Evolutionary conservation across 164 flowering plant species (phyloP).

Genomic region (Nymphaea thermarum): DNA sequence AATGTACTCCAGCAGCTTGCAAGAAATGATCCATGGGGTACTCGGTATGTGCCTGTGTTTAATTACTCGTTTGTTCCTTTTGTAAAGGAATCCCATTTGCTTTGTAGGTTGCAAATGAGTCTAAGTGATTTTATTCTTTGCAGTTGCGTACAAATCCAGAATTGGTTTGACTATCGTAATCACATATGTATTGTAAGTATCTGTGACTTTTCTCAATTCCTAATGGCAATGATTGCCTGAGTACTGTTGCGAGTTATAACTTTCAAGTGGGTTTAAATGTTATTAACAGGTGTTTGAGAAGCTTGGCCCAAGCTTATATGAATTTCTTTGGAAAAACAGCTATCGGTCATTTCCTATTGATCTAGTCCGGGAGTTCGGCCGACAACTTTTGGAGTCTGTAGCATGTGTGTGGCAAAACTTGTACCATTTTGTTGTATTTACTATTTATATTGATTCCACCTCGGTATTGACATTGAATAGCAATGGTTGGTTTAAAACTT

Average conservation of each 20-base stretch:
- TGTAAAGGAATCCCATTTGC: too few species aligned
- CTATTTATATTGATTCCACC: conserved; percentile 2
- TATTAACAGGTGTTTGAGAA: conserved; percentile 97
- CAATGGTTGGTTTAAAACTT: too few species aligned
- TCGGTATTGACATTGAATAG: too few species aligned
- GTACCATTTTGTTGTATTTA: conserved; percentile 21
- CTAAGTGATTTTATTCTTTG: conserved; percentile 63
- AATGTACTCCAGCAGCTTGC: conserved; percentile 77
- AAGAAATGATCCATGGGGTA: conserved; percentile 61
- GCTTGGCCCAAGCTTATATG: conserved; percentile 99
- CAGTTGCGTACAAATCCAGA: conserved; percentile 99
- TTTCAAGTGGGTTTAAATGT: conserved; percentile 65
- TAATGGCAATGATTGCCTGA: conserved; percentile 25
- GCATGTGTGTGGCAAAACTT: conserved; percentile 92
- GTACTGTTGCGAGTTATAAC: conserved; percentile 54
- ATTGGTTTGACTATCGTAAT: conserved; percentile 99
- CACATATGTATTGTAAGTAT: conserved; percentile 99
- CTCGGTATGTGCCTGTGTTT: conserved; percentile 41
- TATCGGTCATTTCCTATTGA: conserved; percentile 96
- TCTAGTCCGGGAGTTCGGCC: conserved; percentile 97
- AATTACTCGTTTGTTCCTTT: background rate
- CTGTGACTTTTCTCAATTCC: conserved; percentile 37
- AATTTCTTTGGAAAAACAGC: conserved; percentile 98
- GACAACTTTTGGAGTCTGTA: conserved; percentile 99
- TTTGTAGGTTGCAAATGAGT: conserved; percentile 10